A percentile compares a stretch with the other conserved stretches of the same genome.
Evolutionary conservation across 2,329 filamentous ascomycete genomes (phyloP).

Genomic region (Verticillium zaregamsianum): DNA sequence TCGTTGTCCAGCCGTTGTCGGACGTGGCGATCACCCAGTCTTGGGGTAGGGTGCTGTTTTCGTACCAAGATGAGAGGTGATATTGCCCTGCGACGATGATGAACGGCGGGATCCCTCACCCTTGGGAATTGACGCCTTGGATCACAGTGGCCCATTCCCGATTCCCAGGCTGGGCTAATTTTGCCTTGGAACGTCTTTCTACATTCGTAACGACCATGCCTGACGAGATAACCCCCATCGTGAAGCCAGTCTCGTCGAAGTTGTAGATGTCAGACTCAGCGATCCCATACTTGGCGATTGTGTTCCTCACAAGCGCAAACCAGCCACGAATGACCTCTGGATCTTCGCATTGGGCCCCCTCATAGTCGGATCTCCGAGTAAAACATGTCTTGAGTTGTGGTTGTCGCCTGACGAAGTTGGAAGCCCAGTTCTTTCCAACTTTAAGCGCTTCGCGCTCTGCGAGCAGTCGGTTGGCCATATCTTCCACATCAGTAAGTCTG

Average conservation of each 20-base stretch:
- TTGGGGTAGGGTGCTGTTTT: not conserved
- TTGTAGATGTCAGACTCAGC: not conserved
- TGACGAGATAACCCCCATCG: not conserved
- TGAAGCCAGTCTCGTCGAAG: not conserved
- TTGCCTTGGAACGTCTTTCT: not conserved
- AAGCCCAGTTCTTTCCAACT: slow-evolving; percentile 18
- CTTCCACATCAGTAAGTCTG: slow-evolving; percentile 12
- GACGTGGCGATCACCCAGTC: not conserved
- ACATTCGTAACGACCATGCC: not conserved
- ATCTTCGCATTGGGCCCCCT: slow-evolving; percentile 19
- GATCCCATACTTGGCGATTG: not conserved
- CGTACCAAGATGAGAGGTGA: not conserved
- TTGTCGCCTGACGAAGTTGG: slow-evolving; percentile 21
- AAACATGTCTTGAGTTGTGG: slow-evolving; percentile 18
- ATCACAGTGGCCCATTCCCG: not conserved
- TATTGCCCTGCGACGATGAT: not conserved
- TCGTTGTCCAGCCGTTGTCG: slow-evolving; percentile 16
- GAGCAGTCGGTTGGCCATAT: slow-evolving; percentile 19
- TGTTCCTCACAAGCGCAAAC: slow-evolving; percentile 11
- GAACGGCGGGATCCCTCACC: not conserved
- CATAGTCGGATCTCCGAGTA: slow-evolving; percentile 16
- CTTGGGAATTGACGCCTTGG: not conserved
- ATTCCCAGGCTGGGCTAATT: not conserved
- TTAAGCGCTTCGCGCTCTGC: slow-evolving; percentile 11
- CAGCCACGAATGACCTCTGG: slow-evolving; percentile 14